Conservation (phyloP, 805 yeast species). For the Zygosaccharomyces gambellarensis region DNA sequence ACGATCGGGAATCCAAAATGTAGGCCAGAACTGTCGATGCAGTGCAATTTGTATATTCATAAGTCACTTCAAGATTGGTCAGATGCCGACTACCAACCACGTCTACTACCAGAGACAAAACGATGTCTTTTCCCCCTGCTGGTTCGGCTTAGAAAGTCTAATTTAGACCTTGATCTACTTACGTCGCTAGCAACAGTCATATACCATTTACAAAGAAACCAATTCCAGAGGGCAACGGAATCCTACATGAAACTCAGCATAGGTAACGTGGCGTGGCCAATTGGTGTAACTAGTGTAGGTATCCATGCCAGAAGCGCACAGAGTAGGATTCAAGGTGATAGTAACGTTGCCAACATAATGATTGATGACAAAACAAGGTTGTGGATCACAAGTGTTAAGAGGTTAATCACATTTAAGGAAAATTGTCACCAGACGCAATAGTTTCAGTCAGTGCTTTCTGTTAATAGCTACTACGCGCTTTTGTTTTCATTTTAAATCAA, state of each 20-base stretch:
- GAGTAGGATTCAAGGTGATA: conserved; percentile 46
- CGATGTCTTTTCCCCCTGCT: conserved; percentile 47
- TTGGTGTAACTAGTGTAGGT: conserved; percentile 74
- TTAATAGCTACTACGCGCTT: background rate
- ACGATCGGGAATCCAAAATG: conserved; percentile 41
- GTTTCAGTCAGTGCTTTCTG: background rate
- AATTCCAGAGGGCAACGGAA: conserved; percentile 40
- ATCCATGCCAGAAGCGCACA: conserved; percentile 72
- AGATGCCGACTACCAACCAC: conserved; percentile 18
- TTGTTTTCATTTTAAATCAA: background rate
- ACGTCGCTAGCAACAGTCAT: conserved; percentile 57
- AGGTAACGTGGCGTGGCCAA: conserved; percentile 91
- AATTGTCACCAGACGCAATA: conserved; percentile 7
- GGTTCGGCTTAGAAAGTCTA: conserved; percentile 46
- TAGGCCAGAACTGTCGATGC: conserved; percentile 44
- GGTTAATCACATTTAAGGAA: conserved; percentile 54
- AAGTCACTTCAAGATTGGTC: conserved; percentile 38
- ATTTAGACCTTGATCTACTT: conserved; percentile 39
- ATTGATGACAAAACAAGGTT: conserved; percentile 66
- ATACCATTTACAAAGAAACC: conserved; percentile 51
- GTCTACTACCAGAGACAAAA: conserved; percentile 44
- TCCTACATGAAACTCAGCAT: conserved; percentile 70
- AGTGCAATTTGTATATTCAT: conserved; percentile 41
- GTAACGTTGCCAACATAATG: conserved; percentile 61
- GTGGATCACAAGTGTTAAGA: conserved; percentile 73